Evolutionary conservation across 1,284 basidiomycete genomes (phyloP).

Genomic region (Trametes versicolor): DNA sequence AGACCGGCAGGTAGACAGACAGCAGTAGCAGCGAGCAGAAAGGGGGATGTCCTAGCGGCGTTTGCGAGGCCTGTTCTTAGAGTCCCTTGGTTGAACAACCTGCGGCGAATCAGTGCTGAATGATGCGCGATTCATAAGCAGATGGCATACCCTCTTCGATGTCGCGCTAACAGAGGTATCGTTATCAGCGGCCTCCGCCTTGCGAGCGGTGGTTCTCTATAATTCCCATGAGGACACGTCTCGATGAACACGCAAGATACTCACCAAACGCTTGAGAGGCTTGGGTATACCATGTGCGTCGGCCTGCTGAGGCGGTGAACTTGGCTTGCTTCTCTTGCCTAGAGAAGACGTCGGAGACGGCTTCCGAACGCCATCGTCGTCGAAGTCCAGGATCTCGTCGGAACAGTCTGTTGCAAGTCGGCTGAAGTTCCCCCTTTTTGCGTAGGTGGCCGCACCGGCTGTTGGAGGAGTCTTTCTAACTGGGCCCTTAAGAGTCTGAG

Average conservation of each 20-base stretch:
- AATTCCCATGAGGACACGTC: neutral
- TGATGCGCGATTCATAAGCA: neutral
- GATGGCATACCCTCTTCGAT: slow-evolving; percentile 20
- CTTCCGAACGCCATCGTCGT: slow-evolving; percentile 32
- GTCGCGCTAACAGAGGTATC: neutral
- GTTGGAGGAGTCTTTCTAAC: slow-evolving; percentile 17
- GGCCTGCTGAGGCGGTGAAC: slow-evolving; percentile 13
- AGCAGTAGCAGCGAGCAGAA: neutral
- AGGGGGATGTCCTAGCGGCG: slow-evolving; percentile 20
- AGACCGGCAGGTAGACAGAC: neutral
- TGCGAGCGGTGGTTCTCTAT: slow-evolving; percentile 36
- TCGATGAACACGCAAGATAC: neutral
- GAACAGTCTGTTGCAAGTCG: slow-evolving; percentile 42
- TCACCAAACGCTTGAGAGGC: slow-evolving; percentile 38
- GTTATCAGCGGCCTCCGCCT: slow-evolving; percentile 18
- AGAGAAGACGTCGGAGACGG: slow-evolving; percentile 28
- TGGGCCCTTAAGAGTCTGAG: neutral
- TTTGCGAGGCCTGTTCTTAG: slow-evolving; percentile 30
- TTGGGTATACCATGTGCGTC: slow-evolving; percentile 18
- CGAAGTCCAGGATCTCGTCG: slow-evolving; percentile 46
- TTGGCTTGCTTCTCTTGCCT: slow-evolving; percentile 36
- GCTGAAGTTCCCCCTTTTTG: slow-evolving; percentile 41
- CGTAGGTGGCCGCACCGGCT: neutral
- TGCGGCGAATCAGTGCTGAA: neutral
- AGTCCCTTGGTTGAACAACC: slow-evolving; percentile 22